Conservation (phyloP, 345 rosid genomes). For the Citrus medica region DNA sequence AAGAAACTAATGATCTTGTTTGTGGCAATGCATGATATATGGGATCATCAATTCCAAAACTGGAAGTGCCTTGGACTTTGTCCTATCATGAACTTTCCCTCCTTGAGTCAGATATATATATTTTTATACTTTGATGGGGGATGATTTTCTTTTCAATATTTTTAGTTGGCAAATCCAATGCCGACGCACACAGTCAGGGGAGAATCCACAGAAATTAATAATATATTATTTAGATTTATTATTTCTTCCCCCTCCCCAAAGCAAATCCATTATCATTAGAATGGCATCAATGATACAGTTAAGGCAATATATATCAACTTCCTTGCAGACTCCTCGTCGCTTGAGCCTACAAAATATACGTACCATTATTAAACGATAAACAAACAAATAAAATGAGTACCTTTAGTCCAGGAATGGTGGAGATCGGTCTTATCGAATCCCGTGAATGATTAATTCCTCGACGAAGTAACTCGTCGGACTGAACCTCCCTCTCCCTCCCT, state of each 20-base stretch:
- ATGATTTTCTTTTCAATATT: too few relatives aligned
- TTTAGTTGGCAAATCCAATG: not conserved
- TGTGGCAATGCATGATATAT: not conserved
- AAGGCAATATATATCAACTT: not conserved
- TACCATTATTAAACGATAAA: not conserved
- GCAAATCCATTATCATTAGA: too few relatives aligned
- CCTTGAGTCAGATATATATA: not conserved
- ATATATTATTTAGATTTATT: not conserved
- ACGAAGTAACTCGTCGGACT: conserved; percentile 98
- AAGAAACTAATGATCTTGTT: not conserved
- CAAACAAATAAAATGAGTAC: conserved; percentile 19
- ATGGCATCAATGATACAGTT: too few relatives aligned
- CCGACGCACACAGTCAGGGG: not conserved
- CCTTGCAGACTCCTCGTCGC: conserved; percentile 96
- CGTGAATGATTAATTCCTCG: conserved; percentile 72
- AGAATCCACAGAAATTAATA: too few relatives aligned
- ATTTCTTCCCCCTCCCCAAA: not conserved
- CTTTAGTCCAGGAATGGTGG: conserved; percentile 76
- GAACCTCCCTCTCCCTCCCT: conserved; percentile 88
- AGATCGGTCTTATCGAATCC: conserved; percentile 99
- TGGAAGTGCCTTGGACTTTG: not conserved
- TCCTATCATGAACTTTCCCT: not conserved
- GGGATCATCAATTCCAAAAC: not conserved
- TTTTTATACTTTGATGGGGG: not conserved
- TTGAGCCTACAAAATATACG: conserved; percentile 51